These are phyloP conservation scores for Arctostaphylos glauca DNA, from an alignment of 148 eudicot species.

Conservation along the genomic window DNA sequence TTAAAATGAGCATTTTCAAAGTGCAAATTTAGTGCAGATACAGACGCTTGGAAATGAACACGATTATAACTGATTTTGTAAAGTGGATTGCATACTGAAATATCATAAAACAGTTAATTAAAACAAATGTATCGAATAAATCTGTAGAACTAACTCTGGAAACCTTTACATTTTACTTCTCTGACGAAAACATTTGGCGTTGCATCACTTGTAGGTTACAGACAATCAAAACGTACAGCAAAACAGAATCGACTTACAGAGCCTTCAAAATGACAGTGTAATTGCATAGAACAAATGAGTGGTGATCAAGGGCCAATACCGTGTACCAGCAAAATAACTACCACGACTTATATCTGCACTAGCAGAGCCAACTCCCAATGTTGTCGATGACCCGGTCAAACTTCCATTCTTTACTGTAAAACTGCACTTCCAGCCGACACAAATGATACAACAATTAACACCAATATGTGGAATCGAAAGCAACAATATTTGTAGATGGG, in stretches of 20 bases:
- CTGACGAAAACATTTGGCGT: neutral
- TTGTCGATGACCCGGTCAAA: conserved; percentile 13
- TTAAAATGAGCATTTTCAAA: neutral
- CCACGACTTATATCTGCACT: conserved; percentile 21
- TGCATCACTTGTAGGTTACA: neutral
- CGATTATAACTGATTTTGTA: neutral
- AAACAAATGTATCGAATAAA: neutral
- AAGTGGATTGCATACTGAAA: neutral
- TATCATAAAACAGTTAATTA: neutral
- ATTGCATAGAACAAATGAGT: conserved; percentile 19
- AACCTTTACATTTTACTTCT: neutral
- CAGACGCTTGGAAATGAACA: neutral
- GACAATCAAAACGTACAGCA: neutral
- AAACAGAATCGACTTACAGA: neutral
- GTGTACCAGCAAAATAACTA: neutral
- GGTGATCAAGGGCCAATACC: conserved; percentile 6
- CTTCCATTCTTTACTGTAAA: conserved; percentile 20
- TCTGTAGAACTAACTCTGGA: neutral
- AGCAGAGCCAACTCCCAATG: conserved; percentile 11
- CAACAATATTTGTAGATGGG: too few species aligned
- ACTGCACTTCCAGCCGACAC: conserved; percentile 7
- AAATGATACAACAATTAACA: neutral
- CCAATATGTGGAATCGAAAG: neutral
- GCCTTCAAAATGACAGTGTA: neutral
- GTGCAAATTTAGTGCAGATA: neutral